Evolutionary conservation across 164 flowering plant species (phyloP).

Genomic region (Piper longum): DNA sequence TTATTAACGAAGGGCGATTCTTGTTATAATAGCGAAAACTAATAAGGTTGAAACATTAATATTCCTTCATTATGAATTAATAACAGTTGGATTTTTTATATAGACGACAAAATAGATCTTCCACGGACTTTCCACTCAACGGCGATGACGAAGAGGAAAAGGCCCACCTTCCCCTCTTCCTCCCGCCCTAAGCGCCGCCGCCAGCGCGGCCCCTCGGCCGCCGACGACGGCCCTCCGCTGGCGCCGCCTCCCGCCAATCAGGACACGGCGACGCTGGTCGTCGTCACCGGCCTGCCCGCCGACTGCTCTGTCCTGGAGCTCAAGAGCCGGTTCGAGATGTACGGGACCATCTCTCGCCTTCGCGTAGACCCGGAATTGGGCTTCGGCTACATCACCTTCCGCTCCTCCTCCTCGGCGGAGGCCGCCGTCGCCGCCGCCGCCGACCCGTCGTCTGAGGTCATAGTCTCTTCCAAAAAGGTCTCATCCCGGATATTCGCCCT

Average conservation of each 20-base stretch:
- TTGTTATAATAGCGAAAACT: too few species aligned
- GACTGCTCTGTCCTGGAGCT: constrained; percentile 64
- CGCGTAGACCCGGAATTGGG: constrained; percentile 43
- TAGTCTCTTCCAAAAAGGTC: constrained; percentile 36
- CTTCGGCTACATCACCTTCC: constrained; percentile 47
- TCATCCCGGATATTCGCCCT: too few species aligned
- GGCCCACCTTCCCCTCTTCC: constrained; percentile 27
- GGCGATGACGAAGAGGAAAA: constrained; percentile 20
- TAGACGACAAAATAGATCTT: too few species aligned
- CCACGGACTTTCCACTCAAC: too few species aligned
- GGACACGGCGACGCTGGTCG: constrained; percentile 18
- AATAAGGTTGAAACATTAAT: too few species aligned
- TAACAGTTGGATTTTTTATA: too few species aligned
- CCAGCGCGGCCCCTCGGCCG: constrained; percentile 5
- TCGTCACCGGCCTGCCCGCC: constrained; percentile 38
- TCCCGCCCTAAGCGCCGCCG: constrained; percentile 38
- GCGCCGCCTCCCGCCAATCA: constrained; percentile 2
- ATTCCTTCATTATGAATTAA: too few species aligned
- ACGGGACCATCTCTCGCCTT: constrained; percentile 61
- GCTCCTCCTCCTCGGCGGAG: constrained; percentile 50
- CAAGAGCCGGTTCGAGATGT: constrained; percentile 72
- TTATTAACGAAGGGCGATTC: too few species aligned
- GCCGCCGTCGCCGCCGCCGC: constrained; percentile 53
- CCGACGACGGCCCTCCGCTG: background rate
- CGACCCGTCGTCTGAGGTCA: constrained; percentile 50